A percentile compares a stretch with the other conserved stretches of the same genome.
Conservation (phyloP, 2,329 filamentous ascomycete species). For the Ophiostoma ulmi region DNA sequence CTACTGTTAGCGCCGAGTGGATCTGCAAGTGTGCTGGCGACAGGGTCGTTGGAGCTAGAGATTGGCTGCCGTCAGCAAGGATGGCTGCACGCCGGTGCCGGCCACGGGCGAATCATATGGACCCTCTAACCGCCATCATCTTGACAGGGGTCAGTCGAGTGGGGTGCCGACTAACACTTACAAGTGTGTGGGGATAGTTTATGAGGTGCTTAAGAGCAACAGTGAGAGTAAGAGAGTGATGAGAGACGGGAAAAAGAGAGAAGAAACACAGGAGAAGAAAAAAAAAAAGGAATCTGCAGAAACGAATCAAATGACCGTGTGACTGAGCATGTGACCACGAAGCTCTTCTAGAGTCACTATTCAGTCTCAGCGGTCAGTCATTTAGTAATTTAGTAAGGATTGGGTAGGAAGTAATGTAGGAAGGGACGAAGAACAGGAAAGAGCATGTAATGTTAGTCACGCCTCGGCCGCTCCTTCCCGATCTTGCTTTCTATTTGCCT, state of each 20-base stretch:
- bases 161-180: slow-evolving; percentile 4
- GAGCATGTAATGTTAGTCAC: not conserved
- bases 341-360: not conserved
- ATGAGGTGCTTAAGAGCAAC: slow-evolving; percentile 6
- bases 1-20: slow-evolving; percentile 27
- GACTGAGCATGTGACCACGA: slow-evolving; percentile 20
- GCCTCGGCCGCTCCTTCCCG: not conserved
- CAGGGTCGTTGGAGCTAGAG: slow-evolving; percentile 25
- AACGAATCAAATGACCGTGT: slow-evolving; percentile 19
- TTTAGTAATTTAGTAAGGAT: not conserved
- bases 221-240: not conserved
- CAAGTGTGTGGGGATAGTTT: slow-evolving; percentile 17
- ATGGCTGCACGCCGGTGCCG: slow-evolving; percentile 23
- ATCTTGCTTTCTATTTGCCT: not conserved
- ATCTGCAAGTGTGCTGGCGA: slow-evolving; percentile 25
- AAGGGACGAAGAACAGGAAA: not conserved
- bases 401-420: not conserved
- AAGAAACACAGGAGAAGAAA: not conserved
- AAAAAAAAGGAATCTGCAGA: not conserved
- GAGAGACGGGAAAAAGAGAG: not conserved
- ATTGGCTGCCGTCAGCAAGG: slow-evolving; percentile 28
- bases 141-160: slow-evolving; percentile 15
- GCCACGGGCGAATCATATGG: slow-evolving; percentile 26
- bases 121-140: slow-evolving; percentile 27
- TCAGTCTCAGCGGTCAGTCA: not conserved